Conservation (phyloP, 352 stramenopile species). For the Phytophthora gonapodyides region DNA sequence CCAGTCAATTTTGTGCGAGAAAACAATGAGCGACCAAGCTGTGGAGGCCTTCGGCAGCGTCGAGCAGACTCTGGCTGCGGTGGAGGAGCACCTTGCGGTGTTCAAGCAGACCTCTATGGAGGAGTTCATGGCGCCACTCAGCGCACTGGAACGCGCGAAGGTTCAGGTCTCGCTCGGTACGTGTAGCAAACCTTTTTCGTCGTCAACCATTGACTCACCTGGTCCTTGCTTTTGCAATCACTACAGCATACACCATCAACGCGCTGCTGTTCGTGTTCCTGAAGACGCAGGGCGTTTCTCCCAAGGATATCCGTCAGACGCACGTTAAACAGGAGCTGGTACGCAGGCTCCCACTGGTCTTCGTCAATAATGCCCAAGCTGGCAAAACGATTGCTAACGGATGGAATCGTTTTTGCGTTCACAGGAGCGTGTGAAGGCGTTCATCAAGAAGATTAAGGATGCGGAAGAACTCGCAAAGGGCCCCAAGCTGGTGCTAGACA, state of each 20-base stretch:
- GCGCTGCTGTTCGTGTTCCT: conserved; percentile 87
- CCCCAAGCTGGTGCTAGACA: conserved; percentile 76
- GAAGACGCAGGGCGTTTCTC: conserved; percentile 85
- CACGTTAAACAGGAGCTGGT: conserved; percentile 90
- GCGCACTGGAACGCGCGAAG: conserved; percentile 79
- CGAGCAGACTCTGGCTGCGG: conserved; percentile 77
- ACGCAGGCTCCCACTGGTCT: background rate
- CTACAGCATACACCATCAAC: conserved; percentile 84
- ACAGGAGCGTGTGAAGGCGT: conserved; percentile 85
- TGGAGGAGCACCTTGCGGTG: conserved; percentile 74
- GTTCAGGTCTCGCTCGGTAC: conserved; percentile 83
- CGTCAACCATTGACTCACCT: conserved; percentile 6
- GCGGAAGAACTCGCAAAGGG: conserved; percentile 83
- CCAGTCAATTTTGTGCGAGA: conserved; percentile 22
- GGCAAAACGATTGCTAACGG: background rate
- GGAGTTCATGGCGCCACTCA: conserved; percentile 60
- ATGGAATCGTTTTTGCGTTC: background rate
- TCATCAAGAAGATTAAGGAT: conserved; percentile 91
- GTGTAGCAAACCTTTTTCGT: conserved; percentile 10
- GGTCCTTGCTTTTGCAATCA: background rate
- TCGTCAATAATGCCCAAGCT: background rate
- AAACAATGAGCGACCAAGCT: conserved; percentile 61
- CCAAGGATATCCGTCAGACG: conserved; percentile 90
- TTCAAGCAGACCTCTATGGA: conserved; percentile 62
- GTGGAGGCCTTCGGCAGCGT: conserved; percentile 69